Conservation (phyloP, 2,329 filamentous ascomycete genomes). For the Shiraia sp. region DNA sequence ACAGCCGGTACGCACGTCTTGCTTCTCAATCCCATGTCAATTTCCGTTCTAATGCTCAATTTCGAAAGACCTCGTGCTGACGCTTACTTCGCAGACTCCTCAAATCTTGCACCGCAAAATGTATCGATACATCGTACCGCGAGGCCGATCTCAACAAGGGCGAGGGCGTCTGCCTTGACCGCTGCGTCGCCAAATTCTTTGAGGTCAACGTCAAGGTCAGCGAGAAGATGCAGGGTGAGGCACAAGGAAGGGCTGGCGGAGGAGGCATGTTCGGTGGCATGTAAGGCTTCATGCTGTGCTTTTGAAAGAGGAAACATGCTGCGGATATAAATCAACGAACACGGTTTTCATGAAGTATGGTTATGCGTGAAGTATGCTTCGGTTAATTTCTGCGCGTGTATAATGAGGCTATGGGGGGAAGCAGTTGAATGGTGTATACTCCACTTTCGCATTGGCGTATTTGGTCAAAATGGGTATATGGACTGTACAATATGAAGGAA, state of each 20-base stretch:
- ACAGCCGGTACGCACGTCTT: conserved; percentile 73
- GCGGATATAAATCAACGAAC: no score
- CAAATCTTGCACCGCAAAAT: conserved; percentile 90
- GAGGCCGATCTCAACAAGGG: conserved; percentile 98
- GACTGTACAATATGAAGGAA: no score
- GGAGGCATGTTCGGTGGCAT: conserved; percentile 34
- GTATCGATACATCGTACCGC: conserved; percentile 88
- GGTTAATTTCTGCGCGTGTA: no score
- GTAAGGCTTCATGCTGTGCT: no score
- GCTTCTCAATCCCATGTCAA: not conserved
- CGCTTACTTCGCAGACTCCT: conserved; percentile 64
- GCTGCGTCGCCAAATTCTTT: conserved; percentile 97
- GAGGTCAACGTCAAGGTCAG: conserved; percentile 97
- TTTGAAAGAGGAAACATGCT: no score
- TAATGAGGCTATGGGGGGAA: no score
- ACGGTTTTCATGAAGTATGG: no score
- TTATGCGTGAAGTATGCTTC: no score
- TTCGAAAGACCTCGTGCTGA: conserved; percentile 5
- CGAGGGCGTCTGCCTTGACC: conserved; percentile 96
- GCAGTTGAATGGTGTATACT: no score
- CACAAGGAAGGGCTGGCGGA: conserved; percentile 58
- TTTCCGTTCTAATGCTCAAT: not conserved
- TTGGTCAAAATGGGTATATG: no score
- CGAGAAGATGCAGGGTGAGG: conserved; percentile 92
- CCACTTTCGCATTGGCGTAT: no score